Conservation (phyloP, 352 stramenopile genomes). For the Phytophthora ohioensis region DNA sequence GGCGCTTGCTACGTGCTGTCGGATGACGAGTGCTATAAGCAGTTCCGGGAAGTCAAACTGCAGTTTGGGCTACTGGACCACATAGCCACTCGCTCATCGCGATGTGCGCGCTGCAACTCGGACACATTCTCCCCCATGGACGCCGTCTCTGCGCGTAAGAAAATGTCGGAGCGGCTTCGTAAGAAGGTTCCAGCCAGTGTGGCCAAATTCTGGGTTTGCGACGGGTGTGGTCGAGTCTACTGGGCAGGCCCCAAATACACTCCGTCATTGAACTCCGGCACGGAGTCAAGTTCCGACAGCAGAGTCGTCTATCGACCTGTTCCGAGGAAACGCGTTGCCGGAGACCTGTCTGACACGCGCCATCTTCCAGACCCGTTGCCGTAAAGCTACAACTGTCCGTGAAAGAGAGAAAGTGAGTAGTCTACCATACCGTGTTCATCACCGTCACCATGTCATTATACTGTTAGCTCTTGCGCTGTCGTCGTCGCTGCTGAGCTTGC, state of each 20-base stretch:
- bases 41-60: constrained; percentile 67
- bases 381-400: background rate
- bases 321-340: constrained; percentile 17
- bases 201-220: constrained; percentile 61
- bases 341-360: constrained; percentile 17
- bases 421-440: background rate
- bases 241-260: constrained; percentile 84
- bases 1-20: constrained; percentile 67
- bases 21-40: constrained; percentile 56
- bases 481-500: constrained; percentile 19
- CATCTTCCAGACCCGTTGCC: constrained; percentile 21
- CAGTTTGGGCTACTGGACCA: constrained; percentile 58
- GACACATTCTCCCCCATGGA: constrained; percentile 50
- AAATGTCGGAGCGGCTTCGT: constrained; percentile 36
- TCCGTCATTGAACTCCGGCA: constrained; percentile 20
- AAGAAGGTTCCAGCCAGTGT: constrained; percentile 42
- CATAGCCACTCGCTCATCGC: constrained; percentile 45
- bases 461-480: constrained; percentile 13
- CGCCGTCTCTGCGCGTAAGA: constrained; percentile 31
- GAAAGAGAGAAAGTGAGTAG: too few relatives aligned
- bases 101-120: constrained; percentile 62
- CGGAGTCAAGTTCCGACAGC: constrained; percentile 6
- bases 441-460: background rate
- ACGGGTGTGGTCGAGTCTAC: constrained; percentile 67
- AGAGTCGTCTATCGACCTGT: constrained; percentile 38